Evolutionary conservation across 352 stramenopile species (phyloP).

Genomic region (Phytophthora hybrid): DNA sequence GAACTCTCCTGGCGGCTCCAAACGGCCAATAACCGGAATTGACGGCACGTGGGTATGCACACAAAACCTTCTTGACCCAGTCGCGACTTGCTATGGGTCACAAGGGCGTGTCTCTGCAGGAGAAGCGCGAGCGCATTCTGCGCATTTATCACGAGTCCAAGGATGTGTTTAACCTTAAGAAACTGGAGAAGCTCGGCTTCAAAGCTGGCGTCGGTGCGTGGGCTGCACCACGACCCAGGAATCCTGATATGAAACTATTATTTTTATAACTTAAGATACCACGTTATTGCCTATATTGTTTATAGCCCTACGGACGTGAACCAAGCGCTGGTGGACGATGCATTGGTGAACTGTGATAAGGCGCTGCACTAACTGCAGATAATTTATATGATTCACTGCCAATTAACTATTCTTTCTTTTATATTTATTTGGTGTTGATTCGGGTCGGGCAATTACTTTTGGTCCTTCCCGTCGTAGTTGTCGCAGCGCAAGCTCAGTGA

Average conservation of each 20-base stretch:
- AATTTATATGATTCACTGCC: too few relatives aligned
- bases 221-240: background rate
- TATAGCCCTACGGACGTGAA: slow-evolving; percentile 87
- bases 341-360: slow-evolving; percentile 86
- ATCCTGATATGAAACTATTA: background rate
- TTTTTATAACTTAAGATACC: slow-evolving; percentile 4
- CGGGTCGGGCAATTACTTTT: too few relatives aligned
- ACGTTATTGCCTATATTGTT: slow-evolving; percentile 9
- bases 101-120: too few relatives aligned
- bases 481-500: too few relatives aligned
- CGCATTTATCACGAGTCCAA: slow-evolving; percentile 89
- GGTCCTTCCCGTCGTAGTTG: too few relatives aligned
- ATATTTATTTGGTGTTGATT: too few relatives aligned
- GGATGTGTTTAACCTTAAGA: slow-evolving; percentile 89
- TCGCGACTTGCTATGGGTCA: too few relatives aligned
- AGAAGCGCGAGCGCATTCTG: slow-evolving; percentile 85
- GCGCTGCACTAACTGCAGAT: too few relatives aligned
- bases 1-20: too few relatives aligned
- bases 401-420: too few relatives aligned
- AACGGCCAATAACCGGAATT: too few relatives aligned
- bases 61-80: background rate
- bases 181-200: slow-evolving; percentile 86
- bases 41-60: too few relatives aligned
- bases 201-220: slow-evolving; percentile 82
- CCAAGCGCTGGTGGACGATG: slow-evolving; percentile 85